Base-by-base conservation (phyloP, 805 yeast genomes). In the Scheffersomyces lignosus region DNA sequence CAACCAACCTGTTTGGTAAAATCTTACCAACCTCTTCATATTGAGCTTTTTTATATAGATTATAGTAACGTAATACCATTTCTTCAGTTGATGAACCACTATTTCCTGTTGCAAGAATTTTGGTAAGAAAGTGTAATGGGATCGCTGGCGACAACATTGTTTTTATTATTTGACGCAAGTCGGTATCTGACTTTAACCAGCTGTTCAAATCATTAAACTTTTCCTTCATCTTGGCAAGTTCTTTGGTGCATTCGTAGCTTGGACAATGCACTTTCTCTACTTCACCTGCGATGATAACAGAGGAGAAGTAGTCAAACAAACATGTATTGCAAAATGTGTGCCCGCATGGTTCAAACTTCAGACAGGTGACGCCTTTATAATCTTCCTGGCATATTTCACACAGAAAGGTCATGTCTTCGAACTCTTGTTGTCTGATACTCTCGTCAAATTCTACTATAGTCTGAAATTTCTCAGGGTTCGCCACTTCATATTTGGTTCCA, bases 241-340 rank as follows among this genome's bases (percentile, higher is more conserved):
- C 24, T 37, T 55, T 62, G 3, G 75, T 70, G 38, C 79, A 74
- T 26, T 65, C 69, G 45, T 71, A 75, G 31, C 77, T 70, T 1
- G 86, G 85, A 47, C 87, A 81, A 50, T 78, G 80, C 2, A 81
- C 60, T 31, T 62, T 71, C 13, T 67, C 67, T 4, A 77, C 64
- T 24, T 73, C 75, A 3, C 82, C 85, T 4, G 68, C 52, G 5
- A 48, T 49, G 9, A 80, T 78, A 29, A 60, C 54, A 3, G 66
- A 54, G 1, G 51, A 43, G 33, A 70, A 72, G 41, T 72, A 78
- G 4, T 65, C 70, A 9, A 35, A 47, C 4, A 81, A 61, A 49
- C 88, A 81, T 8, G 59, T 64, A 37, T 66, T 64, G 55, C 89
- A 82, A 47, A 81, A 82, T 0, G 84, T 78, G 51, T 82, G 88